A percentile compares a stretch with the other conserved stretches of the same genome.
Conservation (phyloP, 257 asterid genomes). For the Cruciata laevipes region DNA sequence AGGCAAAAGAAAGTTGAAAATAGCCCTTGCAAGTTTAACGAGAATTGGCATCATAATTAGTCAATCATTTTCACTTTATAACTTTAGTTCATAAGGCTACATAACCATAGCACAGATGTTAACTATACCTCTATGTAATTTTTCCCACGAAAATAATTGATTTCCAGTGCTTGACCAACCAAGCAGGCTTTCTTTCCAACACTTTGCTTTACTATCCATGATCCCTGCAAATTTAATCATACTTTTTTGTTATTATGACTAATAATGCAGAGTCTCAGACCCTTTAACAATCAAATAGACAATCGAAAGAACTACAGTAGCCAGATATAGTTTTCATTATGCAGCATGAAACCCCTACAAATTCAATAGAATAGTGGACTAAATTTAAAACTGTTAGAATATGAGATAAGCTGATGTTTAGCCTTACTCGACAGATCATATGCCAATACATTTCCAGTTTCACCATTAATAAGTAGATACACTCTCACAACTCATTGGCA, state of each 20-base stretch:
- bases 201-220: conserved; percentile 96
- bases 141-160: conserved; percentile 72
- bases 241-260: not conserved
- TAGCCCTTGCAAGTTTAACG: not conserved
- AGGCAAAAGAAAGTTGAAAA: not conserved
- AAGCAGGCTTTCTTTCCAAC: conserved; percentile 87
- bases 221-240: conserved; percentile 54
- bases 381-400: no score
- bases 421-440: no score
- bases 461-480: not conserved
- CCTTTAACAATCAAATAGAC: not conserved
- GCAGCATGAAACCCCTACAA: not conserved
- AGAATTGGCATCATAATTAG: not conserved
- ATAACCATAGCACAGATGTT: not conserved
- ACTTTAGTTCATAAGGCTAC: not conserved
- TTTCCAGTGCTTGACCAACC: conserved; percentile 76
- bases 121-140: conserved; percentile 91
- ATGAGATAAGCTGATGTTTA: not conserved
- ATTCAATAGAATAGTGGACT: no score
- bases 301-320: no score
- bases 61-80: not conserved
- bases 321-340: not conserved
- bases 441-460: no score
- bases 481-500: no score
- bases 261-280: not conserved